Base-by-base conservation (phyloP, 208 protist species). In the Sergeia podlipaevii region DNA sequence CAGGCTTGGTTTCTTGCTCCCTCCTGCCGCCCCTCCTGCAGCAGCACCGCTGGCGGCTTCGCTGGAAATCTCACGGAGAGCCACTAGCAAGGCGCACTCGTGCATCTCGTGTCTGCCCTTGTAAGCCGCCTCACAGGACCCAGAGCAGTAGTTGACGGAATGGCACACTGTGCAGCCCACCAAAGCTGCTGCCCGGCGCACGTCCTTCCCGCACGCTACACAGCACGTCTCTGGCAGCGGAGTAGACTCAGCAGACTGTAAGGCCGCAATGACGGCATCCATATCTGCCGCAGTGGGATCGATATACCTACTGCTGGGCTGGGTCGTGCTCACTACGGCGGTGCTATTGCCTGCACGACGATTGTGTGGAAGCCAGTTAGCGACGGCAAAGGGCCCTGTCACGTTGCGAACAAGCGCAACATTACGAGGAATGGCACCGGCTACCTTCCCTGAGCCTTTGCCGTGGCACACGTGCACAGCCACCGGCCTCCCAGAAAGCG, bases 401-500 rank as follows among this genome's bases (percentile, higher is more conserved):
- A 57, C 56, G 6, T 30, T 36, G 15, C 74, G 67, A 3, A 37
- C 43, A 15, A 81, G 41, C 17, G 74, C 70, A 10, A 81, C 45
- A 8, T 64, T 65, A 13, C 74, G 67, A 7, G 74, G 69, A 1
- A 81, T 65, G 4, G 68, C 74, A 1, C 69, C 74, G 7, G n/a
- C n/a, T n/a, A n/a, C n/a, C n/a, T n/a, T n/a, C n/a, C n/a, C n/a
- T n/a, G n/a, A n/a, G n/a, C 74, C 59, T 44, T 81, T 69, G 15
- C 46, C 56, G 38, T 76, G 67, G 55, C 74, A 81, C 54, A 81
- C 74, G 1, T 57, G 69, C 23, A 81, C 74, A 7, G 53, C 26
- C 37, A 54, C 59, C 17, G 17, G 41, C 39, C 42, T 42, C 15
- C 51, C 36, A 2, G 68, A 76, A 21, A 80, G 53, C 7, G 68